phyloP scores from a whole-genome alignment of 495 filamentous ascomycete genomes.

The Filosporella fistucella region DNA sequence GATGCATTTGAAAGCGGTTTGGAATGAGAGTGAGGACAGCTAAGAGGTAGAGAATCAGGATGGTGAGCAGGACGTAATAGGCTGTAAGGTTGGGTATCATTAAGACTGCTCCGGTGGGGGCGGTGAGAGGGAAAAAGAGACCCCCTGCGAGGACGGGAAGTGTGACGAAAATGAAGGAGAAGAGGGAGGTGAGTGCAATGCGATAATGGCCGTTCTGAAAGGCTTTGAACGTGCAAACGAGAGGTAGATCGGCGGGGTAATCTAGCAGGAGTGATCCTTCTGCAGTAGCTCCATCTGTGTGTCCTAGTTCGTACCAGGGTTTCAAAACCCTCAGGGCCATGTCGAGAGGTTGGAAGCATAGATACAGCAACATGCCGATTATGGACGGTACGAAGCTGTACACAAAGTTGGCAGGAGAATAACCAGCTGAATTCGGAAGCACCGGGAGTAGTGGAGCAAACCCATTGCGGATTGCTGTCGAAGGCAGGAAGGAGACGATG shows the following conservation, averaged over 20 bases:
- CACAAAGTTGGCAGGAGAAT: slow-evolving; percentile 82
- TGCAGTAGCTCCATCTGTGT: slow-evolving; percentile 55
- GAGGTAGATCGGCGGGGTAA: slow-evolving; percentile 60
- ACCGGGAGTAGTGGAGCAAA: slow-evolving; percentile 66
- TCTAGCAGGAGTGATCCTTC: slow-evolving; percentile 67
- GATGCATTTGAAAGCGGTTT: slow-evolving; percentile 46
- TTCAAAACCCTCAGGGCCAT: slow-evolving; percentile 67
- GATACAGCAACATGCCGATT: slow-evolving; percentile 70
- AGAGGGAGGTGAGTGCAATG: slow-evolving; percentile 62
- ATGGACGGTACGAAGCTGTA: slow-evolving; percentile 80
- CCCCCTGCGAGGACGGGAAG: slow-evolving; percentile 76
- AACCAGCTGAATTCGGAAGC: slow-evolving; percentile 56
- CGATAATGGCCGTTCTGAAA: slow-evolving; percentile 53
- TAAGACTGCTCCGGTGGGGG: slow-evolving; percentile 46
- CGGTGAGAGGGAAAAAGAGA: slow-evolving; percentile 74
- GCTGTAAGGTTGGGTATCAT: slow-evolving; percentile 66
- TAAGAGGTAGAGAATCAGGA: slow-evolving; percentile 63
- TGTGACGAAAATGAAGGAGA: slow-evolving; percentile 57
- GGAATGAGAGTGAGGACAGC: slow-evolving; percentile 46
- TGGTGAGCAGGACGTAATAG: slow-evolving; percentile 61
- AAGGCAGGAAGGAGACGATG: slow-evolving; percentile 67
- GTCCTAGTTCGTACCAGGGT: slow-evolving; percentile 65
- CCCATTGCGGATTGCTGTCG: slow-evolving; percentile 57
- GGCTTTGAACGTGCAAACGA: slow-evolving; percentile 45
- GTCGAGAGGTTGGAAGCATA: slow-evolving; percentile 74